A percentile compares a stretch with the other conserved stretches of the same genome.
phyloP scores from a whole-genome alignment of 352 stramenopile species.

The Phytophthora europaea region DNA sequence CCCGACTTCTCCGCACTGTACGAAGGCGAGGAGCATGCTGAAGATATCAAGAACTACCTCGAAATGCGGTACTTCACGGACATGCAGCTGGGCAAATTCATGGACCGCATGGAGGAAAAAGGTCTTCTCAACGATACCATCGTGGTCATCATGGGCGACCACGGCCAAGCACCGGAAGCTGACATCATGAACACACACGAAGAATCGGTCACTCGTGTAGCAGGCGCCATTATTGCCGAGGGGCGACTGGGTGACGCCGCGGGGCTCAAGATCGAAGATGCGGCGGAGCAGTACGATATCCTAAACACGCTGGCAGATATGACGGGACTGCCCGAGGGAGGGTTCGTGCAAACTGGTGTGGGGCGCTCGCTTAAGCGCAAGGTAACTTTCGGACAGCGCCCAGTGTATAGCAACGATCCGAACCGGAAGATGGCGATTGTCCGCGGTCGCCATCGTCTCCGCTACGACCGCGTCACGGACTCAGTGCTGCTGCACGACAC shows the following conservation, averaged over 20 bases:
- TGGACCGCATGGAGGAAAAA: conserved; percentile 53
- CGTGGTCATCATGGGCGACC: conserved; percentile 63
- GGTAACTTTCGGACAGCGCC: conserved; percentile 20
- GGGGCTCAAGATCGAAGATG: conserved; percentile 50
- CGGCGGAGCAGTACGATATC: conserved; percentile 58
- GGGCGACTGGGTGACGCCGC: conserved; percentile 48
- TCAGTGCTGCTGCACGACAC: conserved; percentile 58
- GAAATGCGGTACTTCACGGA: conserved; percentile 73
- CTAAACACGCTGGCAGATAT: conserved; percentile 76
- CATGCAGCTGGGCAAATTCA: conserved; percentile 59
- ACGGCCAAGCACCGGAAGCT: conserved; percentile 59
- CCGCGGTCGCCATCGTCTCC: conserved; percentile 49
- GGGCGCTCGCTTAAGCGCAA: conserved; percentile 65
- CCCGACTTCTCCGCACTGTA: conserved; percentile 66
- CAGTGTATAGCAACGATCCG: conserved; percentile 65
- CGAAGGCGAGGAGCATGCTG: conserved; percentile 32
- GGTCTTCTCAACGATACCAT: conserved; percentile 71
- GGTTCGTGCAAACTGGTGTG: conserved; percentile 62
- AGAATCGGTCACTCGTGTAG: conserved; percentile 50
- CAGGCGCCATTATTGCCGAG: conserved; percentile 56
- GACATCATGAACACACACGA: conserved; percentile 56
- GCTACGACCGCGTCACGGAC: conserved; percentile 48
- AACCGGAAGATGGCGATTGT: conserved; percentile 57
- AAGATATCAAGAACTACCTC: conserved; percentile 55
- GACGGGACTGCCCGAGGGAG: conserved; percentile 52